Base-by-base conservation (phyloP, 2,329 filamentous ascomycete species). In the Colletotrichum chlorophyti region DNA sequence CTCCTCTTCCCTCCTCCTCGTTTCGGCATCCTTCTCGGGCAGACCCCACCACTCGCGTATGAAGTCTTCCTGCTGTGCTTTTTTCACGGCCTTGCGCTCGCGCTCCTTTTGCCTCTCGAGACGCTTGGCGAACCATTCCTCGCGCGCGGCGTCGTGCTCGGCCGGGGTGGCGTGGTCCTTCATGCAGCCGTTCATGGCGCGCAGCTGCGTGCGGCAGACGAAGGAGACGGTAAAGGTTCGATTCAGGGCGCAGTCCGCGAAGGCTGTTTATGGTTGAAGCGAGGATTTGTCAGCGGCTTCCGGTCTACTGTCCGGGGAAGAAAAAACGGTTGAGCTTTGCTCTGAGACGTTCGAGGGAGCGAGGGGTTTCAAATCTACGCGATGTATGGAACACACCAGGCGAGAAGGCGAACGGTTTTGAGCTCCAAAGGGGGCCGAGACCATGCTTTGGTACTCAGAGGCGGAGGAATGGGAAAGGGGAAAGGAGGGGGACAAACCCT, bases 101-200 rank as follows among this genome's bases (percentile, higher is more conserved):
- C 87, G 78, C 73, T 89, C 86, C 55, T 78, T 78, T 66, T 87
- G 83, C 53, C 93, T 82, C 76, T 92, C 85, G 66, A 91, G 80
- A 48, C 91, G 83, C 63, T 85, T 82, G 48, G 87, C 85, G 73
- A 98, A 98, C 95, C 95, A 99, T 72, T 98, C 93, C 74, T 93
- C 91, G 49, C 95, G 82, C 63, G 95, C 95, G 21, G 86, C 87
- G 76, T 99, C 95, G 74, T 96, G 85, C 72, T 96, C 91, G 52
- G 84, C 86, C 63, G 88, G 90, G 63, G 91, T 96, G 53, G 94
- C 93, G 77, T 96, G 90, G 53, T 82, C 75, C 65, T 93, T 82
- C 93, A 99, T 97, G 79, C 95, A 99, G 61, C 80, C 82, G 77
- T 99, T 99, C 95, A 99, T 99, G 31, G 83, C 81, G 62, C 89